Evolutionary conservation across 768 basidiomycete species (phyloP), one percentile per base, ranked within the genome.

Genomic region (Lactarius tabidus): DNA sequence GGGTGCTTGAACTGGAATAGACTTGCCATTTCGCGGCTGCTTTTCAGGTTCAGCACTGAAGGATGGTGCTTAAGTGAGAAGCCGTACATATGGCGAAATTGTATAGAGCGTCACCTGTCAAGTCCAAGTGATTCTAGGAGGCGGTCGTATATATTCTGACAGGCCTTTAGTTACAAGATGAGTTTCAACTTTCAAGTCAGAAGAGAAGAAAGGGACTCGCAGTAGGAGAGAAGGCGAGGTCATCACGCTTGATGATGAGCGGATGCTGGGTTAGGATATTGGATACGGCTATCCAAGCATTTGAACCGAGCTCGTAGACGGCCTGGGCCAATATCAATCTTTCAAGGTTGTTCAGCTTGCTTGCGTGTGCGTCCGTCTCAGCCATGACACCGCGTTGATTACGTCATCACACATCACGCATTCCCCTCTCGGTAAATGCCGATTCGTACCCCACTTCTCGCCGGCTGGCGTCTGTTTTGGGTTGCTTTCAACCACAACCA

Each of bases 321-420:
- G 92, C 87, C 76, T 97, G 95, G 2, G 93, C 85, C 57, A 96
- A 82, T 33, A 97, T 77, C 57, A 97, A 87, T 63, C 84, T 80
- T 76, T 95, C 93, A 60, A 90, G 73, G 57, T 76, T 81, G 67
- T 62, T 73, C 58, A 75, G 61, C 55, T 23, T 15, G 51, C 52
- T 38, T 10, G 56, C 23, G 17, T 52, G 17, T 20, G 59, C 52
- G 45, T 35, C 31, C 29, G 15, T n/a, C n/a, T n/a, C n/a, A n/a
- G n/a, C n/a, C 54, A 45, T 15, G n/a, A 2, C 23, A n/a, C 35
- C 39, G 33, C 17, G 12, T 35, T 35, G 12, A 52, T 59, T 66
- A 66, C 61, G 61, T 66, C 61, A 66, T 62, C 55, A 15, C 41
- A 4, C 6, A 28, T 4, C 2, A 7, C 12, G n/a, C 35, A 39